Conservation (phyloP, 1,284 basidiomycete genomes). For the Pterulicium gracile region DNA sequence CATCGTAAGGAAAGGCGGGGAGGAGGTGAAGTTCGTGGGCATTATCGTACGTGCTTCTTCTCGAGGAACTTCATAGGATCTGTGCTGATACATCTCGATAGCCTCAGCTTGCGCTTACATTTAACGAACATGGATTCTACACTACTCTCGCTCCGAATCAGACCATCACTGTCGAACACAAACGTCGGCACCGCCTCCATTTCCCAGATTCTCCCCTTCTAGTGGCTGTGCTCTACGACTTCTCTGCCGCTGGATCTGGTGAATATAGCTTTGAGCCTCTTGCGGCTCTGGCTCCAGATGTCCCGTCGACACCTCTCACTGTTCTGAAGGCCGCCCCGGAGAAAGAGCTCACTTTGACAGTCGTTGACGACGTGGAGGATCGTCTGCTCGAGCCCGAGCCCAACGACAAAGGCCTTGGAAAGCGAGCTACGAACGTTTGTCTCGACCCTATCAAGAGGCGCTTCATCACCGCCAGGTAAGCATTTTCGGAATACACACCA, state of each 20-base stretch:
- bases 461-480: slow-evolving; percentile 1
- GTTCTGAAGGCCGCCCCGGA: no score
- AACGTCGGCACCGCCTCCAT: neutral
- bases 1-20: slow-evolving; percentile 1
- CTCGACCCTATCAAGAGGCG: neutral
- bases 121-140: neutral
- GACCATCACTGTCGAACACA: slow-evolving; percentile 1
- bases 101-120: neutral
- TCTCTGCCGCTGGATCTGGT: slow-evolving; percentile 9
- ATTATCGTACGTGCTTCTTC: neutral
- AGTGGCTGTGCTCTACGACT: slow-evolving; percentile 7
- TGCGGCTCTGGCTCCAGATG: neutral
- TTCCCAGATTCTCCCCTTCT: no score
- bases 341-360: neutral
- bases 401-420: no score
- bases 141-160: neutral
- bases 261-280: slow-evolving; percentile 9
- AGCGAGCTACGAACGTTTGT: neutral
- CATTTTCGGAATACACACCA: neutral
- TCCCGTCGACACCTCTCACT: neutral
- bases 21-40: neutral
- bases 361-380: neutral
- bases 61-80: no score
- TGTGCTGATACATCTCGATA: no score
- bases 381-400: neutral